These are phyloP conservation scores for Daldinia decipiens DNA, from an alignment of 495 filamentous ascomycete genomes.

Conservation along the genomic window DNA sequence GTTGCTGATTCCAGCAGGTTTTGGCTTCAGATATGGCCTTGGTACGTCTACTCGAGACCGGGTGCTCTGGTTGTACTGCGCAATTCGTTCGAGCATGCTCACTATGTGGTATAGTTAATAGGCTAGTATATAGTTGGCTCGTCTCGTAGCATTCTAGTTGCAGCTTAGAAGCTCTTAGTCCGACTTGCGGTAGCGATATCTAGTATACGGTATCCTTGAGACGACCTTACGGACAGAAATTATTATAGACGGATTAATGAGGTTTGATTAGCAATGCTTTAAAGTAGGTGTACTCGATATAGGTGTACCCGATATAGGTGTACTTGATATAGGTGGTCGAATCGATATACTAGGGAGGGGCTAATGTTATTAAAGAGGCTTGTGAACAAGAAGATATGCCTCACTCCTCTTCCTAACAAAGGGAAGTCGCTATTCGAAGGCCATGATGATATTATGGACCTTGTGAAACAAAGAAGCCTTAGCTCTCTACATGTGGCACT, in stretches of 20 bases:
- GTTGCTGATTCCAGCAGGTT: constrained; percentile 20
- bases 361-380: too few species aligned
- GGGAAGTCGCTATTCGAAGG: neutral
- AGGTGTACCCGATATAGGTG: neutral
- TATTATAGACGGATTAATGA: neutral
- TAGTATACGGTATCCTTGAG: neutral
- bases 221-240: neutral
- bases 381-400: neutral
- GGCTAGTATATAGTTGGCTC: neutral
- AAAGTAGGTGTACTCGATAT: too few species aligned
- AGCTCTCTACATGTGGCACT: neutral
- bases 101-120: constrained; percentile 10
- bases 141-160: neutral
- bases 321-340: constrained; percentile 1
- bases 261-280: neutral
- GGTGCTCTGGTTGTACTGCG: constrained; percentile 35
- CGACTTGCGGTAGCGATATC: neutral
- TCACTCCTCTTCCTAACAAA: neutral
- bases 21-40: constrained; percentile 28
- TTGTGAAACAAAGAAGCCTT: neutral
- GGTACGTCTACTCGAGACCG: constrained; percentile 28
- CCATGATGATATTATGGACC: neutral
- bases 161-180: neutral
- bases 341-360: neutral
- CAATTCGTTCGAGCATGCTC: constrained; percentile 44